Base-by-base conservation (phyloP, 805 yeast genomes). In the Candida dajiaensis region DNA sequence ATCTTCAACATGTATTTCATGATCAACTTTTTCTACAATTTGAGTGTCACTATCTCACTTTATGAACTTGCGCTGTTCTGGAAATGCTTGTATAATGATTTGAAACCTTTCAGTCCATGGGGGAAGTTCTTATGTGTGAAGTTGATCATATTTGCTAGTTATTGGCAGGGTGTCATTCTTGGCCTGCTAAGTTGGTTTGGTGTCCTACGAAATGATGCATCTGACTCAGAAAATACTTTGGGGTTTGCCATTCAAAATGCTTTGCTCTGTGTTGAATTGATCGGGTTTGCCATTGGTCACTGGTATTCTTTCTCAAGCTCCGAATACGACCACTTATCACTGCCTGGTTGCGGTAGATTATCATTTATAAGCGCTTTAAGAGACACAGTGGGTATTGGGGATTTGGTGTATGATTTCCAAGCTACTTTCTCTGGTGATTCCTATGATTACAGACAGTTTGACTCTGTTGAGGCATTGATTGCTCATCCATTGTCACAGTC, bases 41-140 rank as follows among this genome's bases (percentile, higher is more conserved):
- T 81, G 31, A 81, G 90, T 47, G 96, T 90, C 12, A 78, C 95
- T 1, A 59, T 86, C 28, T 89, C 97, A 13, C 68, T 94, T 18
- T 94, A 89, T 62, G 80, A 86, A 47, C 67, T 94, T 52, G 97
- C 96, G 0, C 68, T 89, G 43, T 94, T 94, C 64, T 94, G 99
- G 99, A 83, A 80, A 60, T 87, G 95, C 54, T 70, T 94, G n/a
- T 81, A 85, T 67, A 62, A 60, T 2, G 97, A 90, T 56, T 72
- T 94, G 54, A 74, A 70, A 44, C 85, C 83, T 2, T 90, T 83
- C 68, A 77, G 87, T 45, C 98, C 98, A 3, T 81, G 94, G 77
- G 89, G 95, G 11, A 90, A 90, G 66, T 94, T 94, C 63, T 63
- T 94, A 36, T 89, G 97, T 67, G 96, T 94, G 41, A 94, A 94